Percentiles rank a stretch among this genome's conserved stretches.
These are phyloP conservation scores for Mortierella sp. DNA, from an alignment of 371 early-diverging fungal genomes.

Conservation along the genomic window DNA sequence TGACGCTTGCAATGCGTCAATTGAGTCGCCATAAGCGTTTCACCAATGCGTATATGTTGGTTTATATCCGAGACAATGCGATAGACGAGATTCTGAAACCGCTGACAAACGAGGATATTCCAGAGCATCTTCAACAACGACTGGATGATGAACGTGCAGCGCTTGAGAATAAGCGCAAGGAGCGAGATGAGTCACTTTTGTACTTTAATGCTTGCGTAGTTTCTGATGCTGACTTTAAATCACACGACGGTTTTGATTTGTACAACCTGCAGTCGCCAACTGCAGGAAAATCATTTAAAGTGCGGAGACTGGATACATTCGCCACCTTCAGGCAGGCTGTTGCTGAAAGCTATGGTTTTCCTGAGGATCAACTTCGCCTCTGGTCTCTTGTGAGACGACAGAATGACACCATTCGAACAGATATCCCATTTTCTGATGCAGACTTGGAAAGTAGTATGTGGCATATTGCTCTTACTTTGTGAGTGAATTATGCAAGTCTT, in stretches of 20 bases:
- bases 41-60: conserved; percentile 98
- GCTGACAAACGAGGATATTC: conserved; percentile 78
- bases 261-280: conserved; percentile 61
- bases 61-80: conserved; percentile 88
- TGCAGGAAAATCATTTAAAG: conserved; percentile 61
- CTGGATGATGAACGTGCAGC: conserved; percentile 33
- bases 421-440: conserved; percentile 65
- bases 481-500: neutral
- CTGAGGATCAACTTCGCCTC: conserved; percentile 74
- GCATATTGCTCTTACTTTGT: conserved; percentile 17
- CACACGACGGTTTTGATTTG: conserved; percentile 88
- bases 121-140: conserved; percentile 80
- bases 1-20: conserved; percentile 51
- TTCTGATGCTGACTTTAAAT: conserved; percentile 69
- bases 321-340: conserved; percentile 66
- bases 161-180: conserved; percentile 38
- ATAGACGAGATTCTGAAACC: conserved; percentile 81
- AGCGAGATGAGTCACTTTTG: conserved; percentile 44
- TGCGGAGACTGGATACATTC: conserved; percentile 70
- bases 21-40: conserved; percentile 74
- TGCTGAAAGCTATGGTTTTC: conserved; percentile 65
- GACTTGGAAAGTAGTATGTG: conserved; percentile 63
- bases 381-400: conserved; percentile 88
- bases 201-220: conserved; percentile 35
- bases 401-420: conserved; percentile 90